Base-by-base conservation (phyloP, 2,329 filamentous ascomycete species). In the Fusarium longipes region DNA sequence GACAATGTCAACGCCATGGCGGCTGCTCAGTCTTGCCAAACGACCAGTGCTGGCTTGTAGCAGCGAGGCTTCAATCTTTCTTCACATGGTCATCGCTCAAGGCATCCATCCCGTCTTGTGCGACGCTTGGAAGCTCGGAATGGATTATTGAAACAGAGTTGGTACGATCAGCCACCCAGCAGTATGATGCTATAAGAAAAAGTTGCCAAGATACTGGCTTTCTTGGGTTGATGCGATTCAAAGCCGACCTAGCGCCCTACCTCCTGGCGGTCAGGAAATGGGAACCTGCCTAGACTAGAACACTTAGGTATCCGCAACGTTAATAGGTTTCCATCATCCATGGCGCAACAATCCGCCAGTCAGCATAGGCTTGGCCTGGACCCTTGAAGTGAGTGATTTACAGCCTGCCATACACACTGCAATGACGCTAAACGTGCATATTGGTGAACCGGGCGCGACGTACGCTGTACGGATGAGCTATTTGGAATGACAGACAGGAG, bases 11-110 rank as follows among this genome's bases (percentile, higher is more conserved):
- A 42, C 54, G 67, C 54, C 67, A 68, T 70, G 52, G 51, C 40
- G 61, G 56, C 35, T 57, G 61, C 58, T 70, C 70, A 72, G 67
- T 65, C 65, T 54, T 69, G 70, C 47, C 65, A 14, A 49, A 50
- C 24, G 30, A 50, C 51, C 49, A 57, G 43, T 54, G 48, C 53
- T 40, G 38, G 36, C 38, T 18, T 12, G 30, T 54, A 27, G 27
- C 17, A 24, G 39, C 47, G 27, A 32, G 27, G 24, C 17, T 32
- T 42, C 10, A 15, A 50, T 49, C 35, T 24, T 32, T 29, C 20
- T 39, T 29, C 25, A 25, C 27, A 39, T 38, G n/a, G 17, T 24
- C 10, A 18, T 35, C 18, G n/a, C 20, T 40, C 14, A 50, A 40
- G 20, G 25, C 40, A 35, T 36, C 36, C 22, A 10, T 43, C 18